Base-by-base conservation (phyloP, 2,329 filamentous ascomycete species). In the Beauveria sp. region DNA sequence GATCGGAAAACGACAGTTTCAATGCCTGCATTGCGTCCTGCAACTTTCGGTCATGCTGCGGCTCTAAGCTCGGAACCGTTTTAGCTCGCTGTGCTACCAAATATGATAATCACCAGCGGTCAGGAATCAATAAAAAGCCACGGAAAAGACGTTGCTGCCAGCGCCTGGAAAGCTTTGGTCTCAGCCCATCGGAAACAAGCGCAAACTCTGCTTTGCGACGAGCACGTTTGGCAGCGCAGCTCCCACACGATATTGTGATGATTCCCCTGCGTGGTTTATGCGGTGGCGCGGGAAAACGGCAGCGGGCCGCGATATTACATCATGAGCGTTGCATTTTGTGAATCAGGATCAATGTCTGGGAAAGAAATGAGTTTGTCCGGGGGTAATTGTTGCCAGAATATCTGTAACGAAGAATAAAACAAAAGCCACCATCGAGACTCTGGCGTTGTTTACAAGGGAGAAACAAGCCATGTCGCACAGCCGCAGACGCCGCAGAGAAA, bases 381-480 rank as follows among this genome's bases (percentile, higher is more conserved):
- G 28, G n/a, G 6, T 24, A 12, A 3, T 5, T 10, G 43, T 24
- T 34, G 30, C 34, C 12, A 38, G 12, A 38, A 22, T 22, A 22
- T 9, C n/a, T 40, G 50, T 24, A 26, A 14, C 51, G 9, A 5
- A n/a, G n/a, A 54, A 54, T 9, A 52, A 28, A 51, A 26, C 20
- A 30, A 24, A 49, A 26, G 22, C 24, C 14, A 49, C 46, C 22
- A 10, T 24, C 28, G 49, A 38, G 18, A 30, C 34, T 38, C 34
- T 16, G 16, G 16, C 20, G 30, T 40, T 24, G 28, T 3, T 24
- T 22, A 14, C 7, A 51, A 42, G 8, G 56, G 56, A 60, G 50
- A 60, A 52, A 54, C 51, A 49, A 40, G 43, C 50, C 58, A 55
- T 60, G 58, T 55, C 50, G 42, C 47, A 54, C 51, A 55, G 47